phyloP scores from a whole-genome alignment of 768 basidiomycete genomes.

The Podaxis mareebaensis region DNA sequence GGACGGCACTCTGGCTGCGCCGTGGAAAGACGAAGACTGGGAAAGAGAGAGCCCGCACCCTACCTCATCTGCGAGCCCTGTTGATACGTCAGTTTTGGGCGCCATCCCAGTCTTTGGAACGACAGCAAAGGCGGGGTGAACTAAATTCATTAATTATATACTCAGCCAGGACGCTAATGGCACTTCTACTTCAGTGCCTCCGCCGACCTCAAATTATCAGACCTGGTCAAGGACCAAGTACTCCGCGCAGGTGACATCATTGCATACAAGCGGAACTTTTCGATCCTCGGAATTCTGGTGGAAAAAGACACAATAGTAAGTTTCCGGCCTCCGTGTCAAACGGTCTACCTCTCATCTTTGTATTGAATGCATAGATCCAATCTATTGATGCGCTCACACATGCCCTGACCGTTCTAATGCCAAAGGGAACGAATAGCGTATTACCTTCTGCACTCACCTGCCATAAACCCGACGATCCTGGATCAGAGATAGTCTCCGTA shows the following conservation, averaged over 20 bases:
- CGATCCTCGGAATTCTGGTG: slow-evolving; percentile 35
- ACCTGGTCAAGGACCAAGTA: slow-evolving; percentile 44
- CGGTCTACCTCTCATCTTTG: background rate
- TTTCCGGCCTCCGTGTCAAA: background rate
- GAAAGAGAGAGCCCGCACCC: slow-evolving; percentile 38
- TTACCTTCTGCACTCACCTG: slow-evolving; percentile 31
- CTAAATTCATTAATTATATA: background rate
- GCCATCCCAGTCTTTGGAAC: slow-evolving; percentile 18
- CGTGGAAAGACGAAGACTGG: slow-evolving; percentile 70
- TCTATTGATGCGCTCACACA: slow-evolving; percentile 42
- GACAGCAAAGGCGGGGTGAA: slow-evolving; percentile 33
- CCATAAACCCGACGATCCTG: slow-evolving; percentile 1
- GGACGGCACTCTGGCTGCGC: slow-evolving; percentile 48
- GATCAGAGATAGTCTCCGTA: slow-evolving; percentile 28
- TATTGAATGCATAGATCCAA: slow-evolving; percentile 37
- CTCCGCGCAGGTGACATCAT: slow-evolving; percentile 56
- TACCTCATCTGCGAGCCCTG: slow-evolving; percentile 13
- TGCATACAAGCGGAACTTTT: slow-evolving; percentile 51
- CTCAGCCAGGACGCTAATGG: background rate
- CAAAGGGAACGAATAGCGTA: slow-evolving; percentile 34
- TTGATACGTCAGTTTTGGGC: slow-evolving; percentile 11
- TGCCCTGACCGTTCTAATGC: slow-evolving; percentile 43
- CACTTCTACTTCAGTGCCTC: slow-evolving; percentile 31
- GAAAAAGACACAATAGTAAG: slow-evolving; percentile 59
- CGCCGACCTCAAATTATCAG: slow-evolving; percentile 43